Evolutionary conservation across 106 monocot genomes (phyloP), one percentile per base, ranked within the genome.

Genomic region (Dendrobium catenatum): DNA sequence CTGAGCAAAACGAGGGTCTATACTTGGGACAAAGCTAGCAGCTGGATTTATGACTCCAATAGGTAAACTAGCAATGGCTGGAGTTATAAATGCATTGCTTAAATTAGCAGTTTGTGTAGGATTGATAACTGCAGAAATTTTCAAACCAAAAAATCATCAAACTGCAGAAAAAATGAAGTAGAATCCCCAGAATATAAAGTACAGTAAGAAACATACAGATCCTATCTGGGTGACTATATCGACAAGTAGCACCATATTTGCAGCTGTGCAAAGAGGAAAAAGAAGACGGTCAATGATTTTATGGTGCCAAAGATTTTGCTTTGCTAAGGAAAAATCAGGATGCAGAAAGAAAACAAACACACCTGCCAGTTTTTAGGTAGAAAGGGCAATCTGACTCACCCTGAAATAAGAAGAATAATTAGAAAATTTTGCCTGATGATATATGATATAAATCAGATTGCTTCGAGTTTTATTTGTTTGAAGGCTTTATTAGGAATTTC

Each of bases 331-430:
- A 70, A 13, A 51, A 13, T 16, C 15, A 16, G 16, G 37, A 70
- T 70, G 13, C 42, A 76, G 47, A 42, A 76, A 76, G 2, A 9
- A 76, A 76, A 26, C 7, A 43, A 76, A 20, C 42, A 44, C 76
- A 98, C 98, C 98, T 99, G 73, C 95, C 99, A 83, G 95, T 99
- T 82, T 93, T 99, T 61, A 95, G 78, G 79, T 99, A 99, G 87
- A 99, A 99, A 68, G 95, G 89, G 58, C 99, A 99, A 85, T 99
- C 95, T 47, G 82, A 56, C 82, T 95, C 93, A 73, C 91, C 95
- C 99, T 99, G 73, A 68, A 91, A 79, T 51, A 51, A 51, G 3
- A 15, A 64, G 42, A 33, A 77, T 41, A 22, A 54, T 40, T 17
- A 85, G 66, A 55, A 27, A 42, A 43, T 0, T 22, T 48, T 15